These are phyloP conservation scores for Fusarium odoratissimum DNA, from an alignment of 2,329 filamentous ascomycete genomes.

Conservation along the genomic window DNA sequence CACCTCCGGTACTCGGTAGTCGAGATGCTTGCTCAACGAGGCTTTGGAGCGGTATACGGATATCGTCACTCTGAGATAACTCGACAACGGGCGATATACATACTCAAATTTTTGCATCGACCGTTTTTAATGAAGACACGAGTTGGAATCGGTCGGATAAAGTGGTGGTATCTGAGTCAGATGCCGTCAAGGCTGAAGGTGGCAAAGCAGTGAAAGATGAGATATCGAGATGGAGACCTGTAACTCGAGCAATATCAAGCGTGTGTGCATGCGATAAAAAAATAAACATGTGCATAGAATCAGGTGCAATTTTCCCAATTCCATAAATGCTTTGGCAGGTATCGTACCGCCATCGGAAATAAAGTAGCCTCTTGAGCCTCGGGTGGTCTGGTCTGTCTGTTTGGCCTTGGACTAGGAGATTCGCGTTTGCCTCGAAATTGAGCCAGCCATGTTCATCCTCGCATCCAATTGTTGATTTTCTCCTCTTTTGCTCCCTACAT, in stretches of 20 bases:
- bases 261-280: background rate
- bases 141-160: background rate
- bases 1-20: constrained; percentile 5
- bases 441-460: constrained; percentile 30
- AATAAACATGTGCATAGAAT: background rate
- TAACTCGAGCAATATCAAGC: constrained; percentile 24
- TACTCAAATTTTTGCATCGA: background rate
- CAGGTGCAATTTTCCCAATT: background rate
- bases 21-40: constrained; percentile 10
- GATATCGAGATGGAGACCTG: constrained; percentile 7
- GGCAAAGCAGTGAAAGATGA: constrained; percentile 30
- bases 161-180: constrained; percentile 35
- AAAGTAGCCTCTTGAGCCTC: constrained; percentile 13
- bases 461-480: constrained; percentile 29
- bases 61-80: constrained; percentile 15
- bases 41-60: background rate
- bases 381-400: constrained; percentile 27
- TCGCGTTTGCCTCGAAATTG: constrained; percentile 34
- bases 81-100: background rate
- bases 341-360: background rate
- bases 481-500: constrained; percentile 21
- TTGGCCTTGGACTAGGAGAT: constrained; percentile 22
- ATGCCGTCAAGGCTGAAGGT: constrained; percentile 29
- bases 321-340: background rate
- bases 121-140: background rate